Percentiles rank a stretch among this genome's conserved stretches.
Conservation (phyloP, 345 rosid genomes). For the Viola odorata region DNA sequence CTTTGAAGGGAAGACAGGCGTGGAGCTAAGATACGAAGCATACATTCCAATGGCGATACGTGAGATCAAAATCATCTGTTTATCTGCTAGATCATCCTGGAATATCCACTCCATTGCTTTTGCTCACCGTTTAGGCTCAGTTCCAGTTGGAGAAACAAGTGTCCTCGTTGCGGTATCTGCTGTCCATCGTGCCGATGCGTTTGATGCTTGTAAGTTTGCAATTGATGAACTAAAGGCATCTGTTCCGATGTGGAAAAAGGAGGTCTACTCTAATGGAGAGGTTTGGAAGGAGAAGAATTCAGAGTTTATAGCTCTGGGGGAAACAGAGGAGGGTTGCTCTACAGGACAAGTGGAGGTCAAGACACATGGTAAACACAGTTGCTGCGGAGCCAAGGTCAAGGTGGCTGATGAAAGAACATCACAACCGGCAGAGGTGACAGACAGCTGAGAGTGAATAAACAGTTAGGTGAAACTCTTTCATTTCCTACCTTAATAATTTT, state of each 20-base stretch:
- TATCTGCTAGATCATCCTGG: slow-evolving; percentile 67
- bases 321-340: slow-evolving; percentile 22
- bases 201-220: slow-evolving; percentile 78
- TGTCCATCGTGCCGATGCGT: slow-evolving; percentile 73
- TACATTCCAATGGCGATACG: slow-evolving; percentile 80
- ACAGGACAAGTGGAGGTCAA: slow-evolving; percentile 25
- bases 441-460: slow-evolving; percentile 5
- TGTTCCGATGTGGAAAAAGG: slow-evolving; percentile 94
- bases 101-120: slow-evolving; percentile 62
- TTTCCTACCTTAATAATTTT: too few species aligned
- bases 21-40: slow-evolving; percentile 87
- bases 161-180: slow-evolving; percentile 77
- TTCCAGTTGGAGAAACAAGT: slow-evolving; percentile 84
- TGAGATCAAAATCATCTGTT: slow-evolving; percentile 50
- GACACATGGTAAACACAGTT: slow-evolving; percentile 30
- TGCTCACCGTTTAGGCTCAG: slow-evolving; percentile 72
- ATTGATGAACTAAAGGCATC: slow-evolving; percentile 82
- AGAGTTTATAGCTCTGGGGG: slow-evolving; percentile 60
- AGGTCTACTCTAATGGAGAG: slow-evolving; percentile 80
- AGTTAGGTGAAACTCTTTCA: too few species aligned
- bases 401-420: slow-evolving; percentile 22
- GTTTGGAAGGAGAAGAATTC: slow-evolving; percentile 95
- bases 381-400: slow-evolving; percentile 58
- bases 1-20: slow-evolving; percentile 67
- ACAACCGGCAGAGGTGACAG: not conserved